Base-by-base conservation (phyloP, 1,284 basidiomycete species). In the Ustilago esculenta region DNA sequence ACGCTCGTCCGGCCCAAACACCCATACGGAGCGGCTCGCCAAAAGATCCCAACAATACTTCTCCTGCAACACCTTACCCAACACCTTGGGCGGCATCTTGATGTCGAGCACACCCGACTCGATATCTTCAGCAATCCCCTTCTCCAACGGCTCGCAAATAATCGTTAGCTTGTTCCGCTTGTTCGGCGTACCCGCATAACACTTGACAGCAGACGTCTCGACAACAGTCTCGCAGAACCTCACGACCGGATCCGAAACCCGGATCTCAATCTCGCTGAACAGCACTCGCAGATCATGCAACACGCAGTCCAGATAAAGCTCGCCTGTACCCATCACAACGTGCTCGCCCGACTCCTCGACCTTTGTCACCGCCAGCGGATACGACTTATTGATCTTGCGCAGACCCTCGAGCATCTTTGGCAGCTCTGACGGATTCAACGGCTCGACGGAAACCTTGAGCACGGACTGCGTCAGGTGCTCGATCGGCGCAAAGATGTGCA, bases 271-370 rank as follows among this genome's bases (percentile, higher is more conserved):
- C 85, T 98, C 96, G 40, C 92, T 89, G 84, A 96, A 99, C 66
- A 98, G 82, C 65, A 88, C 88, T 60, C 96, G 87, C 66, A 99
- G 84, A 84, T 99, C 96, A 81, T 98, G 94, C 89, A 99, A 88
- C 39, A 97, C 91, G 71, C 90, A 96, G 82, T 99, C 96, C 76
- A 99, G 86, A 83, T 96, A 98, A 44, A 99, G 85, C 82, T 99
- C 96, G 50, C 96, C 96, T 0, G 96, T 98, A 41, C 96, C 96
- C 66, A 98, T 88, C 49, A 98, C 85, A 54, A 98, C 91, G 83
- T 99, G 96, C 82, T 98, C 96, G 25, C 96, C 96, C 49, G 91
- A 93, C 84, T 99, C 96, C 84, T 99, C 96, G 18, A 98, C 96
- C 83, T 97, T 96, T 3, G 95, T 98, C 52, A 89, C 86, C 11